Base-by-base conservation (phyloP, 1,139 yeast species). In the Citeromyces hawaiiensis region DNA sequence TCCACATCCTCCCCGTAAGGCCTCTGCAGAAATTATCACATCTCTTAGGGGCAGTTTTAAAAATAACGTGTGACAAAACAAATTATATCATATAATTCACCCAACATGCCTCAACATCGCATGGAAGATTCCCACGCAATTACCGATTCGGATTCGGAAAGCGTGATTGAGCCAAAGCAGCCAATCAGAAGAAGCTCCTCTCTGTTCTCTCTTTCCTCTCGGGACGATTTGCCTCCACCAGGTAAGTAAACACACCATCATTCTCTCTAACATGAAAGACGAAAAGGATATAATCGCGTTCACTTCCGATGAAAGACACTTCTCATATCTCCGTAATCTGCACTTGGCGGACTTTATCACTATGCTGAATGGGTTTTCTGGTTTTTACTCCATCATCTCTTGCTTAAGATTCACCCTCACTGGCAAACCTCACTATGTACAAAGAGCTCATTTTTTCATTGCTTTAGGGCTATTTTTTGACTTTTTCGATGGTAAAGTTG, bases 341-440 rank as follows among this genome's bases (percentile, higher is more conserved):
- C 97, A 91, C 58, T 69, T 88, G 78, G 98, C 98, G 2, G 98
- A 91, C 58, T 86, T 79, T 61, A 91, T 91, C 55, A 91, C 98
- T 2, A 70, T 87, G 63, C 68, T 91, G 58, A 91, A 91, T 60
- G 96, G 91, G 6, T 82, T 82, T 53, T 72, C 79, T 34, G 98
- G 98, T 1, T 88, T 91, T 56, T 85, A 86, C 59, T 79, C 96
- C 30, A 81, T 91, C 47, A 69, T 91, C 38, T 81, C 94, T 38
- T 83, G 96, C 58, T 63, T 87, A 47, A 70, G 96, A 52, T 91
- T 74, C 59, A 75, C 86, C 3, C 65, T 78, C 39, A 83, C 93
- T 2, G 72, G 73, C 10, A 64, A 70, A 48, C 61, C 75, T 13
- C 80, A 75, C 52, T 83, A 86, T 59, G 79, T 86, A 31, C 87